Evolutionary conservation across 1,139 yeast genomes (phyloP), one percentile per base, ranked within the genome.

Genomic region (Candida anutae): DNA sequence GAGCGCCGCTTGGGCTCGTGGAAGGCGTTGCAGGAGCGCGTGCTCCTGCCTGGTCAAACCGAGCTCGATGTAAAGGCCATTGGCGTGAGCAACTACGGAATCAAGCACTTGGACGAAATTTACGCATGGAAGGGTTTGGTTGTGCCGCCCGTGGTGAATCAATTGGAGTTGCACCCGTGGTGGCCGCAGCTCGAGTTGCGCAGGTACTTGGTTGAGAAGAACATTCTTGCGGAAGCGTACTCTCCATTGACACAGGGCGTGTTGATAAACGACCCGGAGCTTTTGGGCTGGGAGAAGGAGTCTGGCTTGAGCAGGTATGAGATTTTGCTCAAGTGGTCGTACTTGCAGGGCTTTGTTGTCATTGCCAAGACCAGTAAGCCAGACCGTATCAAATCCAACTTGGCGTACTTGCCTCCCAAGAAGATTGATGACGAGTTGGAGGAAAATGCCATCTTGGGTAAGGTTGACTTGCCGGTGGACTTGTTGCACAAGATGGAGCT

Each of bases 181-280:
- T 50, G 57, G 34, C 69, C 69, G 2, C 56, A 53, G 28, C 33
- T 54, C 25, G 50, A 58, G 31, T 57, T 64, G 40, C 51, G 66
- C 21, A 52, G 60, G 27, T 62, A 46, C 40, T 53, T 59, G 37
- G 45, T 55, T 19, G 35, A 54, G 22, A 42, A 67, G 19, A 60
- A 53, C 15, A 63, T 80, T 20, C 50, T 63, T 5, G 67, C 74
- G 6, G 81, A 79, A 48, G 87, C 90, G 1, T 82, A 70, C 50
- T 72, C 83, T 4, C 81, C 94, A 10, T 59, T 79, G 44, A 76
- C 83, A 2, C 77, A 73, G 33, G 81, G 85, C 5, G 47, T 52
- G 29, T 69, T 72, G 41, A 46, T 75, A 15, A 51, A 62, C 29
- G 79, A 76, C 39, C 71, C 76, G 4, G 65, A 58, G 25, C 43